These are phyloP conservation scores for Ophiocordyceps camponoti-rufipedis DNA, from an alignment of 2,329 filamentous ascomycete species.

Conservation along the genomic window DNA sequence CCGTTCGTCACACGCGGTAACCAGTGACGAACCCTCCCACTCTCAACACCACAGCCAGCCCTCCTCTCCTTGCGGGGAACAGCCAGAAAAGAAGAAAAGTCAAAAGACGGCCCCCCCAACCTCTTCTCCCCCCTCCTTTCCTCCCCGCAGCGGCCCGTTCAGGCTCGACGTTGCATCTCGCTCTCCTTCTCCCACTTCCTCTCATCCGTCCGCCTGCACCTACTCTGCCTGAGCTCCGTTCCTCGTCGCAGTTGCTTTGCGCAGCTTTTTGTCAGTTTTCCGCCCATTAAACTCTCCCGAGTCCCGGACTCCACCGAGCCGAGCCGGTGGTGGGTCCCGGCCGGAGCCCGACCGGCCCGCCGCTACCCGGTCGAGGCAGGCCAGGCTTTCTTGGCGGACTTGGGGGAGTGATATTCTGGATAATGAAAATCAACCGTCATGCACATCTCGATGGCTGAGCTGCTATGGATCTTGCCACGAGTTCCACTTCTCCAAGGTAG, in stretches of 20 bases:
- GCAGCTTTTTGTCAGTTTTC: too few species aligned
- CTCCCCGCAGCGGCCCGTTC: not conserved
- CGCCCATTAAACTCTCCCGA: too few species aligned
- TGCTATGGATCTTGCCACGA: not conserved
- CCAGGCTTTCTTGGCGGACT: too few species aligned
- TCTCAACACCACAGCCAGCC: too few species aligned
- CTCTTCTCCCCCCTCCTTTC: too few species aligned
- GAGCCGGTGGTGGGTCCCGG: not conserved
- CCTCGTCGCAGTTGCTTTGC: too few species aligned
- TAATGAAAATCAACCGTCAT: not conserved
- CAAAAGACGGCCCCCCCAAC: not conserved
- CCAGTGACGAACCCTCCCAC: too few species aligned
- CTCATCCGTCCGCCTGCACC: too few species aligned
- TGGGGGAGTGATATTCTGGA: not conserved
- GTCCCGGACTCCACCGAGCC: too few species aligned
- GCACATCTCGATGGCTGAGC: not conserved
- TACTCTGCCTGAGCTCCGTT: too few species aligned
- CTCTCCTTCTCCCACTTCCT: not conserved
- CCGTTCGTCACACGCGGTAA: too few species aligned
- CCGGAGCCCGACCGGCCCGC: not conserved
- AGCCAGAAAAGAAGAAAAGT: not conserved
- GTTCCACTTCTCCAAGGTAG: not conserved
- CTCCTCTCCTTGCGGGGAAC: not conserved
- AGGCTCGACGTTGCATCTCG: not conserved
- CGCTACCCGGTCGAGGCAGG: not conserved